These are phyloP conservation scores for Microthyrium microscopicum DNA, from an alignment of 2,329 filamentous ascomycete genomes.

Conservation along the genomic window DNA sequence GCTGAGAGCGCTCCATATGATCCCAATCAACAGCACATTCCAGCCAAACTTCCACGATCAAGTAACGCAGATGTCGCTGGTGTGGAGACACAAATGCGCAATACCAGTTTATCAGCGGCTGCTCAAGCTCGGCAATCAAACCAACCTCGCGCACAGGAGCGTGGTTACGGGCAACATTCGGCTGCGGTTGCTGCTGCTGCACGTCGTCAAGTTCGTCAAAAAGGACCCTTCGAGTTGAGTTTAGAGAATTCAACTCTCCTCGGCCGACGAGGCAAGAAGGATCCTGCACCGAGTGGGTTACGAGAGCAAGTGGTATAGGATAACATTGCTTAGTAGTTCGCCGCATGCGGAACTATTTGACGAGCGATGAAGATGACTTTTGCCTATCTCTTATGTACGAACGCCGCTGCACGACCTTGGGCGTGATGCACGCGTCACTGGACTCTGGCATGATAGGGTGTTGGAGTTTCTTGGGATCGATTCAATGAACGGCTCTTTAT, in stretches of 20 bases:
- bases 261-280: slow-evolving; percentile 47
- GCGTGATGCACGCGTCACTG: too few species aligned
- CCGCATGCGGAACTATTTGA: too few species aligned
- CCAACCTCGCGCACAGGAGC: slow-evolving; percentile 33
- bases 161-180: slow-evolving; percentile 80
- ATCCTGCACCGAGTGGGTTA: slow-evolving; percentile 25
- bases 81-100: slow-evolving; percentile 76
- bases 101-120: slow-evolving; percentile 57
- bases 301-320: slow-evolving; percentile 23
- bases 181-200: slow-evolving; percentile 70
- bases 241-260: slow-evolving; percentile 81
- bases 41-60: slow-evolving; percentile 44
- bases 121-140: slow-evolving; percentile 43
- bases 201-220: slow-evolving; percentile 59
- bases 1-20: slow-evolving; percentile 42
- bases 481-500: too few species aligned
- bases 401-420: too few species aligned
- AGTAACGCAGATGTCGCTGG: slow-evolving; percentile 47
- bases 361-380: too few species aligned
- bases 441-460: too few species aligned
- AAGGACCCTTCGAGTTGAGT: slow-evolving; percentile 79
- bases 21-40: slow-evolving; percentile 28
- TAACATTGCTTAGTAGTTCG: too few species aligned
- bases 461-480: too few species aligned
- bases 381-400: too few species aligned